Conservation (phyloP, 208 protist species). For the Endotrypanum monterogeii region DNA sequence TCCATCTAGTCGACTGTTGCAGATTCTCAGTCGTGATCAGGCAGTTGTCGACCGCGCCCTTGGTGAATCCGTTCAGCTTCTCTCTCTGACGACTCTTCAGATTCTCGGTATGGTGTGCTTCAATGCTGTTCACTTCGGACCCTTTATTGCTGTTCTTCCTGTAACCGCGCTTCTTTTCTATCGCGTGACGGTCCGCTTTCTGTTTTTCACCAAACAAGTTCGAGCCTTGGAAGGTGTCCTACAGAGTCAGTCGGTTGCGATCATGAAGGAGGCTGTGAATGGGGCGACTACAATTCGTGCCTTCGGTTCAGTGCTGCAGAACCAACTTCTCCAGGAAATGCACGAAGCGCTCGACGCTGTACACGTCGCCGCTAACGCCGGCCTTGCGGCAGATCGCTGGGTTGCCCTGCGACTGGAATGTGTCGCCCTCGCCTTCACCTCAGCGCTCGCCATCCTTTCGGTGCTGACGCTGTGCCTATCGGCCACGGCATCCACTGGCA, state of each 20-base stretch:
- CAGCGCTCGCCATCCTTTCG: slow-evolving; percentile 52
- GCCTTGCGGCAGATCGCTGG: slow-evolving; percentile 70
- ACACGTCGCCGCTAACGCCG: slow-evolving; percentile 50
- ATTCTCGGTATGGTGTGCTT: slow-evolving; percentile 60
- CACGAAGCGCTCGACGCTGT: slow-evolving; percentile 61
- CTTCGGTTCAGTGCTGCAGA: slow-evolving; percentile 43
- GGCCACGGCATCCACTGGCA: slow-evolving; percentile 29
- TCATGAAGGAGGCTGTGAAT: slow-evolving; percentile 64
- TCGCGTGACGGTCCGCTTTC: slow-evolving; percentile 64
- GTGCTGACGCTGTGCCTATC: slow-evolving; percentile 56
- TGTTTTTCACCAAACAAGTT: slow-evolving; percentile 70
- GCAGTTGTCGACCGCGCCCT: slow-evolving; percentile 67
- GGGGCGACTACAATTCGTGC: slow-evolving; percentile 70
- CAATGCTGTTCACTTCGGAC: slow-evolving; percentile 60
- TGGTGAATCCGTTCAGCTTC: slow-evolving; percentile 62
- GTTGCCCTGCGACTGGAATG: slow-evolving; percentile 68
- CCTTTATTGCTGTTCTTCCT: slow-evolving; percentile 67
- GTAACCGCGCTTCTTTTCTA: slow-evolving; percentile 75
- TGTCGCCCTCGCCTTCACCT: slow-evolving; percentile 69
- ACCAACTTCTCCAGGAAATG: slow-evolving; percentile 56
- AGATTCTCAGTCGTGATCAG: slow-evolving; percentile 70
- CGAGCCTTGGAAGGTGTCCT: slow-evolving; percentile 63
- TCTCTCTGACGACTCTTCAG: slow-evolving; percentile 63
- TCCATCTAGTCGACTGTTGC: slow-evolving; percentile 49
- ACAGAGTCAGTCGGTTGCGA: slow-evolving; percentile 42